Evolutionary conservation across 176 grass and related monocot genomes (phyloP), one percentile per base, ranked within the genome.

Genomic region (Eremochloa ophiuroides): DNA sequence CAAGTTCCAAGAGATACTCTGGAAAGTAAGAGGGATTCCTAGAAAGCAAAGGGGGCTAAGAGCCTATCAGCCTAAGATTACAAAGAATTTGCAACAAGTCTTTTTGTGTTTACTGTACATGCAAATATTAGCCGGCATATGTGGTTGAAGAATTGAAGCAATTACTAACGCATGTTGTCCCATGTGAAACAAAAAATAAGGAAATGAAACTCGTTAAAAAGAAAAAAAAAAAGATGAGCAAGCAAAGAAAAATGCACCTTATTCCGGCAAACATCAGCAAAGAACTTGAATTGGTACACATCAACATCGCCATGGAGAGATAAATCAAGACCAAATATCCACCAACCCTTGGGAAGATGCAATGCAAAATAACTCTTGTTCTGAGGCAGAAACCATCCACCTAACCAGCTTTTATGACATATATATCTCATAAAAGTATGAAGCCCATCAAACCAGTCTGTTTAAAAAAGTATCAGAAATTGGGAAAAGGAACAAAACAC

Each of bases 271-370:
- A 97, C 66, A 50, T 94, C 92, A 62, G 91, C 85, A 2, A 97
- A 97, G 81, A 97, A 94, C 70, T 89, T 97, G 86, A 97, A 97
- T 55, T 97, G 95, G 69, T 97, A 97, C 43, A 97, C 95, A 87
- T 94, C 92, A 81, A 97, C 89, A 66, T 97, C 90, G 6, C 95
- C 85, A 85, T 97, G 95, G 55, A 97, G 95, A 86, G 92, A 92
- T 74, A 94, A 84, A 88, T 97, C 94, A 80, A 97, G 94, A 84
- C 94, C 94, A 82, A 97, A 97, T 83, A 97, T 76, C 94, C 94
- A 97, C 92, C 94, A 97, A 55, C 87, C 91, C 84, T 91, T 92
- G 10, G 94, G 85, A 79, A 97, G 85, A 77, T 92, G 80, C 92
- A 97, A 84, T 38, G 91, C 94, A 87, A 97, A 97, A 85, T 97